Evolutionary conservation across 768 basidiomycete genomes (phyloP), one percentile per base, ranked within the genome.

Genomic region (Rhodotorula babjevae): DNA sequence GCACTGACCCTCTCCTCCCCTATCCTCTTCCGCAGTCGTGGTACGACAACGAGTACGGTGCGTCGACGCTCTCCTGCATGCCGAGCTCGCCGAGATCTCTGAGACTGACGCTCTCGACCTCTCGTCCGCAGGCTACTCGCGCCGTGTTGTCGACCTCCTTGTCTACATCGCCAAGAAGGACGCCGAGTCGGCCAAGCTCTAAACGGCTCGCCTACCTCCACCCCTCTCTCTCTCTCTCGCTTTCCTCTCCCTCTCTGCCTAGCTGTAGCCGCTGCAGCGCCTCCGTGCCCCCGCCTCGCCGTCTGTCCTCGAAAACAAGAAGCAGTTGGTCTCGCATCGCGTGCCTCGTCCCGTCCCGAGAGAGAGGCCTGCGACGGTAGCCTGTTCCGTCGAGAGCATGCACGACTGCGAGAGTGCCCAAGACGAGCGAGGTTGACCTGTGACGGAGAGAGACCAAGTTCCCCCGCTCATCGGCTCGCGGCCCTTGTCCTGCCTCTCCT

Each of bases 91-190:
- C 68, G 47, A 19, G 21, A 23, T 3, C 2, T 6, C 16, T 19
- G 31, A 23, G 14, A 57, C 29, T 57, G 31, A 31, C n/a, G 29
- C 5, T 10, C 44, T 36, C 11, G 29, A 9, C 10, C 18, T 19
- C 12, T 1, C 77, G 6, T 80, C 80, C 77, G 16, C 19, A 42
- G 31, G 36, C 29, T 97, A 96, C 88, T 94, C 92, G 59, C 87
- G 84, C 81, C 89, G 93, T 81, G 93, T 95, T 65, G 88, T 89
- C 83, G 95, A 98, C 82, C 86, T 98, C 67, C 83, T 98, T 81
- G 84, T 87, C 75, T 92, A 82, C 83, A 63, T 74, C 19, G 73
- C 73, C 25, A 57, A 50, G 55, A 52, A 67, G 63, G 72, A 73
- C 52, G 58, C 55, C 19, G 64, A 40, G 27, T 57, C 44, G 19